Conservation (phyloP, 345 rosid genomes). For the Lumnitzera littorea region DNA sequence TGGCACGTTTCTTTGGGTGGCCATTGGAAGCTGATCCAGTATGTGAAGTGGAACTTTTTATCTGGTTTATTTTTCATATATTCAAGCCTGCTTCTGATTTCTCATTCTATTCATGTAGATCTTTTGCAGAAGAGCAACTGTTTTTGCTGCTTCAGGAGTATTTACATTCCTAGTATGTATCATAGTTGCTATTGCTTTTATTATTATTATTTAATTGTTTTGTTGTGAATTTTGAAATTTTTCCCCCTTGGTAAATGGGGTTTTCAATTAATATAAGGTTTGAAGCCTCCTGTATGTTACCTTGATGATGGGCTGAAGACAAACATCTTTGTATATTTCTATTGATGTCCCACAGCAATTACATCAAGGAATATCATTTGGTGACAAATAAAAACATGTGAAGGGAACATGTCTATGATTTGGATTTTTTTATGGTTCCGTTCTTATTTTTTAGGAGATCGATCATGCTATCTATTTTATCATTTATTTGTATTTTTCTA, state of each 20-base stretch:
- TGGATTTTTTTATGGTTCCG: too few relatives aligned
- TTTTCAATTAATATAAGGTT: background rate
- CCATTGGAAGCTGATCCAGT: conserved; percentile 93
- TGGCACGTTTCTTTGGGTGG: conserved; percentile 64
- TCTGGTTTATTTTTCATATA: conserved; percentile 3
- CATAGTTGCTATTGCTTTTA: background rate
- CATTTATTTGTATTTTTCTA: too few relatives aligned
- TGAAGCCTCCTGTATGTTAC: background rate
- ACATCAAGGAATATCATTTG: too few relatives aligned
- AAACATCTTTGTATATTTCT: too few relatives aligned
- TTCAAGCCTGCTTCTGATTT: conserved; percentile 6
- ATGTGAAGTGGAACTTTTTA: conserved; percentile 17
- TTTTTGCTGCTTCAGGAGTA: conserved; percentile 62
- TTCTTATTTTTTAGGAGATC: too few relatives aligned
- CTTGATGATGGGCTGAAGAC: background rate
- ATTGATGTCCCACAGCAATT: too few relatives aligned
- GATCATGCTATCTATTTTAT: too few relatives aligned
- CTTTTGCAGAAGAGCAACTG: conserved; percentile 69
- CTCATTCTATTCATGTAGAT: conserved; percentile 38
- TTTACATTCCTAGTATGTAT: conserved; percentile 69
- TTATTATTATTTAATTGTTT: background rate
- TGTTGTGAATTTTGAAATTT: background rate
- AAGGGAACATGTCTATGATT: too few relatives aligned
- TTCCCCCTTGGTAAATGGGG: too few relatives aligned
- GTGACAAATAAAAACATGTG: too few relatives aligned